phyloP scores from a whole-genome alignment of 2,329 filamentous ascomycete species.

The Fusarium liriodendri region DNA sequence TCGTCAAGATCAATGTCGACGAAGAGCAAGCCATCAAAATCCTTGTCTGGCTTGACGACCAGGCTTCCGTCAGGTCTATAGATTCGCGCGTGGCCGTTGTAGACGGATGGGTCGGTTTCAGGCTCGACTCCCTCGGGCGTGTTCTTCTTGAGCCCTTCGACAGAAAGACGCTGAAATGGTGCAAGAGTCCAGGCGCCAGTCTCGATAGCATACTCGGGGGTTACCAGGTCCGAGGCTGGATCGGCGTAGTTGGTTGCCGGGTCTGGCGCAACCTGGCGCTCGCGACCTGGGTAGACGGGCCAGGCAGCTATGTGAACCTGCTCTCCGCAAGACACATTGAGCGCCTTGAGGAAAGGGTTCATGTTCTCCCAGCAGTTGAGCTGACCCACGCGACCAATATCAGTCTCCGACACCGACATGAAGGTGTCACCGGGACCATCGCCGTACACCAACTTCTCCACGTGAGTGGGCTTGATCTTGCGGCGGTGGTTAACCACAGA shows the following conservation, averaged over 20 bases:
- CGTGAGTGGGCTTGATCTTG: slow-evolving; percentile 63
- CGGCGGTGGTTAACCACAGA: slow-evolving; percentile 59
- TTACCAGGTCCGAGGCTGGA: slow-evolving; percentile 40
- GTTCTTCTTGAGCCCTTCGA: slow-evolving; percentile 40
- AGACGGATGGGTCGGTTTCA: slow-evolving; percentile 36
- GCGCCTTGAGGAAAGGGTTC: slow-evolving; percentile 44
- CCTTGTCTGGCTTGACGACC: slow-evolving; percentile 40
- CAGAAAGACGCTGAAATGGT: slow-evolving; percentile 39
- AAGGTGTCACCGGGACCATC: slow-evolving; percentile 69
- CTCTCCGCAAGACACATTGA: slow-evolving; percentile 43
- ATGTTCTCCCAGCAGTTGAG: slow-evolving; percentile 69
- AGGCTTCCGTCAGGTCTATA: slow-evolving; percentile 42
- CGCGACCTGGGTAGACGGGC: slow-evolving; percentile 42
- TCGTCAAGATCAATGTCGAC: slow-evolving; percentile 61
- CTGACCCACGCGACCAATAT: slow-evolving; percentile 63
- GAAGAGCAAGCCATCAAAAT: slow-evolving; percentile 60
- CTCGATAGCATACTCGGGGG: slow-evolving; percentile 41
- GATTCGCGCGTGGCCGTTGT: slow-evolving; percentile 42
- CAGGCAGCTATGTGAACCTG: slow-evolving; percentile 46
- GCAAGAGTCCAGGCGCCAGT: slow-evolving; percentile 43
- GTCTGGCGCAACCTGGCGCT: slow-evolving; percentile 37
- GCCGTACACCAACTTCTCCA: slow-evolving; percentile 62
- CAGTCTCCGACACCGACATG: slow-evolving; percentile 57
- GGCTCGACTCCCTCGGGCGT: slow-evolving; percentile 42
- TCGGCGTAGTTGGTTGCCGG: slow-evolving; percentile 43